Evolutionary conservation across 768 basidiomycete species (phyloP).

Genomic region (Panaeolus cyanescens): DNA sequence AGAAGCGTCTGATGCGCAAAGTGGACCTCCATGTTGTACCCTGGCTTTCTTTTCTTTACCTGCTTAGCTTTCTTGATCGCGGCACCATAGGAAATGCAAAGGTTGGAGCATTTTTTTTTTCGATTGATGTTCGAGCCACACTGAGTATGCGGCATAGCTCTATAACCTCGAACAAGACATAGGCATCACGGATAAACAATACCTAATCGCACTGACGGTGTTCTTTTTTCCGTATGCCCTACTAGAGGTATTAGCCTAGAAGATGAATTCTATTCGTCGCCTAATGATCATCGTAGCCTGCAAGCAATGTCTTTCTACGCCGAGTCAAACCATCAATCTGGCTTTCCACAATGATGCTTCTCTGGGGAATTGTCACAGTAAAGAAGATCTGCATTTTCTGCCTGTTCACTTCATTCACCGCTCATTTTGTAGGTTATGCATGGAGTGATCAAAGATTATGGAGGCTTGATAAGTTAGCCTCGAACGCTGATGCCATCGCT

Average conservation of each 20-base stretch:
- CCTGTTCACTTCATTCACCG: conserved; percentile 2
- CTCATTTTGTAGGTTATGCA: conserved; percentile 53
- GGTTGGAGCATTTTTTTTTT: conserved; percentile 32
- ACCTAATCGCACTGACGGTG: conserved; percentile 66
- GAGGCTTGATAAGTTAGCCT: conserved; percentile 57
- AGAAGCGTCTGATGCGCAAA: conserved; percentile 55
- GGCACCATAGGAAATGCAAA: conserved; percentile 76
- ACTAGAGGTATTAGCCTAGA: conserved; percentile 56
- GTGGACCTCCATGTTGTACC: conserved; percentile 73
- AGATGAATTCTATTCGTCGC: neutral
- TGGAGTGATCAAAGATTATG: conserved; percentile 61
- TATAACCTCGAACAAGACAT: conserved; percentile 60
- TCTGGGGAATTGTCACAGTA: conserved; percentile 54
- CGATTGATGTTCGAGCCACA: neutral
- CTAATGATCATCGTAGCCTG: conserved; percentile 41
- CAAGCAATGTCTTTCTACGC: conserved; percentile 62
- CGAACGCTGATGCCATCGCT: neutral
- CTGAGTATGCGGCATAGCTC: conserved; percentile 36
- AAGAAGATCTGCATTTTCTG: conserved; percentile 4
- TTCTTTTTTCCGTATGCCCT: conserved; percentile 79
- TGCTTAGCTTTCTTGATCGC: conserved; percentile 71
- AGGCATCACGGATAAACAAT: conserved; percentile 62
- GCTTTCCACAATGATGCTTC: conserved; percentile 51
- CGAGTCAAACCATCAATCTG: conserved; percentile 68
- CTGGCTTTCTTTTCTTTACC: conserved; percentile 73